Evolutionary conservation across 2,329 filamentous ascomycete species (phyloP).

Genomic region (Fusarium equiseti): DNA sequence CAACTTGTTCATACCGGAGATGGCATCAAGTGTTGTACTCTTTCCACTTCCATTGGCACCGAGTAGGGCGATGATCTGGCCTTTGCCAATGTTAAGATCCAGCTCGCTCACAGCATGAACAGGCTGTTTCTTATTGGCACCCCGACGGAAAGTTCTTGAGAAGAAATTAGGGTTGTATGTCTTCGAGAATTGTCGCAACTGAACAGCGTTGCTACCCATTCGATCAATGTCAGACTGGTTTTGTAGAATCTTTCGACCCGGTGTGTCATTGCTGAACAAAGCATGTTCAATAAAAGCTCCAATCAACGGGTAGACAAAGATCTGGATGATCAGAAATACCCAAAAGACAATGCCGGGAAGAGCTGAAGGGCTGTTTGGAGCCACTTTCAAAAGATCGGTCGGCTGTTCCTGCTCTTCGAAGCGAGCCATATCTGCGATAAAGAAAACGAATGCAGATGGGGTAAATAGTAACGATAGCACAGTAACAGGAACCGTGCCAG

Average conservation of each 20-base stretch:
- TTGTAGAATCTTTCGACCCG: conserved; percentile 66
- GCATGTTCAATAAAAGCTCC: conserved; percentile 79
- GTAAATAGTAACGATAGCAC: conserved; percentile 83
- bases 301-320: conserved; percentile 79
- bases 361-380: conserved; percentile 75
- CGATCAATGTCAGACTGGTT: conserved; percentile 45
- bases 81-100: conserved; percentile 76
- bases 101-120: conserved; percentile 85
- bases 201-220: conserved; percentile 68
- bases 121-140: conserved; percentile 62
- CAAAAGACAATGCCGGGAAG: conserved; percentile 82
- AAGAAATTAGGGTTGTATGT: conserved; percentile 77
- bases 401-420: conserved; percentile 74
- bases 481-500: conserved; percentile 72
- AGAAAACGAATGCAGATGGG: conserved; percentile 89
- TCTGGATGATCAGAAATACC: conserved; percentile 82
- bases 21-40: conserved; percentile 88
- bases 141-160: conserved; percentile 62
- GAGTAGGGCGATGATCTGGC: conserved; percentile 87
- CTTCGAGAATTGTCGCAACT: conserved; percentile 80
- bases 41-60: conserved; percentile 94
- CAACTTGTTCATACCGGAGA: conserved; percentile 83
- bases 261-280: conserved; percentile 80
- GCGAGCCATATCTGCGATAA: conserved; percentile 79
- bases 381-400: conserved; percentile 70